Evolutionary conservation across 2,329 filamentous ascomycete genomes (phyloP).

Genomic region (Neoascochyta sp.): DNA sequence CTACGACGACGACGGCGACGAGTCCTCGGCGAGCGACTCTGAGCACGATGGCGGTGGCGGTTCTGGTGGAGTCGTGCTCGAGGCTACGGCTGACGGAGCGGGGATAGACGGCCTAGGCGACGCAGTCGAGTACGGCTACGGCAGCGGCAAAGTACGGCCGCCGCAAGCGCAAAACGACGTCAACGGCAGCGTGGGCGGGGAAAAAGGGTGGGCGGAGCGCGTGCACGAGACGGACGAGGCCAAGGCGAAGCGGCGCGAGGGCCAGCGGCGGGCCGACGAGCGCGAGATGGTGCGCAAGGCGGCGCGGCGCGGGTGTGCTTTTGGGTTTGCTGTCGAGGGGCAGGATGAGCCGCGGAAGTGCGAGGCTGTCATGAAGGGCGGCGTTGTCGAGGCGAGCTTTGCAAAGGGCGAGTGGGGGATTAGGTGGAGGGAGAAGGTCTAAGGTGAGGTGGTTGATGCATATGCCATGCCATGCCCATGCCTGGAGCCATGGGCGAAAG

Average conservation of each 20-base stretch:
- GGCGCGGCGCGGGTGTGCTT: slow-evolving; percentile 58
- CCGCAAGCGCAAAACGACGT: slow-evolving; percentile 48
- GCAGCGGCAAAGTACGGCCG: slow-evolving; percentile 37
- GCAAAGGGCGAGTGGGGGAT: slow-evolving; percentile 60
- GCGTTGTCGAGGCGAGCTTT: slow-evolving; percentile 58
- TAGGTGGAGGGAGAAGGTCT: slow-evolving; percentile 50
- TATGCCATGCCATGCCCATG: too few relatives aligned
- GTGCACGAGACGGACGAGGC: slow-evolving; percentile 52
- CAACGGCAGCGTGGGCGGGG: slow-evolving; percentile 55
- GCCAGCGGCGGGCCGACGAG: slow-evolving; percentile 48
- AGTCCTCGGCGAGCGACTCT: slow-evolving; percentile 12
- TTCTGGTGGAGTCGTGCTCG: too few relatives aligned
- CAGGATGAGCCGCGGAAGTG: slow-evolving; percentile 44
- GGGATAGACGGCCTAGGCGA: too few relatives aligned
- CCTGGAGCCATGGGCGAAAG: too few relatives aligned
- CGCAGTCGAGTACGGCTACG: slow-evolving; percentile 22
- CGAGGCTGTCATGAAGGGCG: slow-evolving; percentile 58
- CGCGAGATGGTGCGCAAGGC: slow-evolving; percentile 60
- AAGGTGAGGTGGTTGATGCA: too few relatives aligned
- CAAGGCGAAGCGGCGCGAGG: slow-evolving; percentile 48
- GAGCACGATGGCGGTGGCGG: slow-evolving; percentile 14
- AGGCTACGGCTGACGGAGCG: too few relatives aligned
- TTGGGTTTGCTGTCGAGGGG: slow-evolving; percentile 45
- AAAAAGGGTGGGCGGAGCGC: slow-evolving; percentile 54
- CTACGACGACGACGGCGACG: slow-evolving; percentile 9